Conservation (phyloP, 805 yeast species). For the Candida orba region DNA sequence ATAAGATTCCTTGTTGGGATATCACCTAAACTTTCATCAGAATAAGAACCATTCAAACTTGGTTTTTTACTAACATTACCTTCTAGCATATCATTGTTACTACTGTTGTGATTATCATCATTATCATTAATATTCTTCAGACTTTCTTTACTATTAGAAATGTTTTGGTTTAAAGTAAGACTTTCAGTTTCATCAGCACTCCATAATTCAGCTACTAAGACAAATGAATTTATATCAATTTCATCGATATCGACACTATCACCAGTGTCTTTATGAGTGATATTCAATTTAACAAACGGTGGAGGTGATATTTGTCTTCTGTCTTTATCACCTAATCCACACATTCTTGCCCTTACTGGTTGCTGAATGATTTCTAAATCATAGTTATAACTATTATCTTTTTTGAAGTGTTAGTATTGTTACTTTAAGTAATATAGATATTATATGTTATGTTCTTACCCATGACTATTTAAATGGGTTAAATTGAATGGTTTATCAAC, state of each 20-base stretch:
- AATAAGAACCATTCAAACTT: slow-evolving; percentile 2
- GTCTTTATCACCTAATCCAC: slow-evolving; percentile 38
- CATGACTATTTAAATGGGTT: no score
- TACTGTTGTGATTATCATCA: no score
- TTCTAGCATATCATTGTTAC: no score
- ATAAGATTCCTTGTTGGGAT: slow-evolving; percentile 32
- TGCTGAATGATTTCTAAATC: slow-evolving; percentile 29
- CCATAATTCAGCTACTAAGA: slow-evolving; percentile 36
- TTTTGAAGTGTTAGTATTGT: no score
- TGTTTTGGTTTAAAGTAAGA: slow-evolving; percentile 16
- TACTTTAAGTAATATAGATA: no score
- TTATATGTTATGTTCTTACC: no score
- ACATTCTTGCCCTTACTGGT: slow-evolving; percentile 39
- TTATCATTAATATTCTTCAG: not conserved
- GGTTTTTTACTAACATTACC: no score
- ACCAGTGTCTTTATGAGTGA: slow-evolving; percentile 19
- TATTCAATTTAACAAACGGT: slow-evolving; percentile 22
- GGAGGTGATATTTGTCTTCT: slow-evolving; percentile 29
- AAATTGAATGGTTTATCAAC: no score
- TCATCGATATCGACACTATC: slow-evolving; percentile 20
- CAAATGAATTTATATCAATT: slow-evolving; percentile 28
- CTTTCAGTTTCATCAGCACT: slow-evolving; percentile 26
- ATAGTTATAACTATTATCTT: not conserved
- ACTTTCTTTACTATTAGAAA: not conserved
- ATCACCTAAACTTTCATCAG: slow-evolving; percentile 12